Conservation (phyloP, 2,329 filamentous ascomycete genomes). For the Xylariaceae sp. region DNA sequence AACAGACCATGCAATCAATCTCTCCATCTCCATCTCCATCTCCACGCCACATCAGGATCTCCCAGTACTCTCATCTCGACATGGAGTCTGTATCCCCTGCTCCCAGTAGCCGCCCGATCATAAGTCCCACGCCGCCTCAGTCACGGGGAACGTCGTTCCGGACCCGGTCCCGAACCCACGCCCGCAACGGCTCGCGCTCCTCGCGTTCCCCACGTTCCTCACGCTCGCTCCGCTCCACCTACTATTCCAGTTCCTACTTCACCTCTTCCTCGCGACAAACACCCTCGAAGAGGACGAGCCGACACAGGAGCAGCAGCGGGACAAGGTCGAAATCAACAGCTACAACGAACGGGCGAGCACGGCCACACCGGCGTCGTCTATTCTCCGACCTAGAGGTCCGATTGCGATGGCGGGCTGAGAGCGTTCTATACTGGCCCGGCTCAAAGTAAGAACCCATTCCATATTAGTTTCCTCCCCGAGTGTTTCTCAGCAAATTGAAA, state of each 20-base stretch:
- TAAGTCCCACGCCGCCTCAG: slow-evolving; percentile 62
- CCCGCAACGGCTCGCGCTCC: not conserved
- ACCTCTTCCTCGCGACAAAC: slow-evolving; percentile 1
- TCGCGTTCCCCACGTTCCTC: not conserved
- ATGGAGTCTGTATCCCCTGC: slow-evolving; percentile 62
- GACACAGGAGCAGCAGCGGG: slow-evolving; percentile 1
- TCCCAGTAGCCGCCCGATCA: slow-evolving; percentile 74
- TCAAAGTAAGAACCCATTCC: slow-evolving; percentile 26
- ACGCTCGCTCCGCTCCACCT: slow-evolving; percentile 10
- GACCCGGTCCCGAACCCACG: not conserved
- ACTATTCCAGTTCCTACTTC: slow-evolving; percentile 16
- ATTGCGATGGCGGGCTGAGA: slow-evolving; percentile 61
- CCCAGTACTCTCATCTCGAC: slow-evolving; percentile 76
- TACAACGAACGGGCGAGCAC: slow-evolving; percentile 42
- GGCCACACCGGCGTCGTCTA: slow-evolving; percentile 64
- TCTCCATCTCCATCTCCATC: slow-evolving; percentile 18
- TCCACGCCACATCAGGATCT: slow-evolving; percentile 74
- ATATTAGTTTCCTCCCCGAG: not conserved
- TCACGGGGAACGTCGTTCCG: not conserved
- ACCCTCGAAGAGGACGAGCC: slow-evolving; percentile 6
- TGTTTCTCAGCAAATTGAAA: too few species aligned
- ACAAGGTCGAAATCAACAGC: slow-evolving; percentile 4
- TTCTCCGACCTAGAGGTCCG: slow-evolving; percentile 57
- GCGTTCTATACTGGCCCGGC: slow-evolving; percentile 66
- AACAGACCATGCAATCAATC: slow-evolving; percentile 11